These are phyloP conservation scores for Cercospora citrullina DNA, from an alignment of 2,329 filamentous ascomycete genomes.

Conservation along the genomic window DNA sequence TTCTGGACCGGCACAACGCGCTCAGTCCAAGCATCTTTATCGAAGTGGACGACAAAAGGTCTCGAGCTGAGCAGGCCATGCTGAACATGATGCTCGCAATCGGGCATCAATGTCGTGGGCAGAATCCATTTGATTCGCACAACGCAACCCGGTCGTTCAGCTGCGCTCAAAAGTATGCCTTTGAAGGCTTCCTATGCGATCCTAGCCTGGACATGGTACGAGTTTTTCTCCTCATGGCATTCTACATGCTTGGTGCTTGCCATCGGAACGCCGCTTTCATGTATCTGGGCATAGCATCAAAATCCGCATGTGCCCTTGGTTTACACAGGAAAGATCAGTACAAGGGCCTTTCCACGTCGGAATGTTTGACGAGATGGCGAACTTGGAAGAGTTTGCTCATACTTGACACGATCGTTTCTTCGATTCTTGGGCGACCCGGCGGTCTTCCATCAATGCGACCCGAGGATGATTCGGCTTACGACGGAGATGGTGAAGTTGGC, in stretches of 20 bases:
- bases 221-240: slow-evolving; percentile 57
- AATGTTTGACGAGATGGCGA: slow-evolving; percentile 39
- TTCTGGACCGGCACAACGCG: slow-evolving; percentile 23
- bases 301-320: slow-evolving; percentile 59
- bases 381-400: slow-evolving; percentile 52
- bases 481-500: slow-evolving; percentile 20
- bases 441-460: slow-evolving; percentile 25
- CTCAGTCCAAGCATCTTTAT: slow-evolving; percentile 25
- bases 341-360: slow-evolving; percentile 21
- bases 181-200: slow-evolving; percentile 55
- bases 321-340: slow-evolving; percentile 46
- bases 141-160: slow-evolving; percentile 48
- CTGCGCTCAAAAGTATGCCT: slow-evolving; percentile 50
- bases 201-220: slow-evolving; percentile 56
- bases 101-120: slow-evolving; percentile 50
- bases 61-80: slow-evolving; percentile 39
- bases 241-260: slow-evolving; percentile 61
- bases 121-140: slow-evolving; percentile 22
- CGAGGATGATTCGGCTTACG: slow-evolving; percentile 22
- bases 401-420: slow-evolving; percentile 51
- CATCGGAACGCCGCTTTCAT: slow-evolving; percentile 63
- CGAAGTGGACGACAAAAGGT: slow-evolving; percentile 33
- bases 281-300: slow-evolving; percentile 61
- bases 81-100: slow-evolving; percentile 52
- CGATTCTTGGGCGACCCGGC: slow-evolving; percentile 51